Evolutionary conservation across 345 rosid genomes (phyloP).

Genomic region (Noccaea bulbosa): DNA sequence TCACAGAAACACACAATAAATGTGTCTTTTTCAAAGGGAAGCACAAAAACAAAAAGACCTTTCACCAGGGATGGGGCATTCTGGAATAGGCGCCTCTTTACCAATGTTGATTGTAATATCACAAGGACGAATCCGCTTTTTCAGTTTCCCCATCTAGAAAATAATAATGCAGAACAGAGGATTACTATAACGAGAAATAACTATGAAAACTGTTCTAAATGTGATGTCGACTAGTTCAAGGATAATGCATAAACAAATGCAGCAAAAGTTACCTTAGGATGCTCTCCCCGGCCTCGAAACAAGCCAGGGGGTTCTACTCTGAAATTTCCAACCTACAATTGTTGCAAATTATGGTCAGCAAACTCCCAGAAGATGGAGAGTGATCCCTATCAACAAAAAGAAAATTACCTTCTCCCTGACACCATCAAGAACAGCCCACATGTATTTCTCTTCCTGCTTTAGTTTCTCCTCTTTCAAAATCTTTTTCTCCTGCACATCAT

Average conservation of each 20-base stretch:
- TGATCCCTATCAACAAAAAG: constrained; percentile 30
- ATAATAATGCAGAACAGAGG: constrained; percentile 13
- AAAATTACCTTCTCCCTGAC: constrained; percentile 84
- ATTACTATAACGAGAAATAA: constrained; percentile 24
- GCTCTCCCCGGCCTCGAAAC: constrained; percentile 99
- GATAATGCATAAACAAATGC: constrained; percentile 15
- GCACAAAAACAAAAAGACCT: constrained; percentile 51
- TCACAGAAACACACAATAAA: constrained; percentile 1
- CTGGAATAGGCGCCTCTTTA: constrained; percentile 79
- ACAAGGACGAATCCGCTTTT: constrained; percentile 81
- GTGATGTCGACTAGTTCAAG: constrained; percentile 18
- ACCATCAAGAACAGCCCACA: constrained; percentile 99
- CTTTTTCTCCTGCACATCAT: constrained; percentile 80
- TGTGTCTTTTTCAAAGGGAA: constrained; percentile 3
- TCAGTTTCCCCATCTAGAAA: constrained; percentile 96
- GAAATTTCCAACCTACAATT: constrained; percentile 91
- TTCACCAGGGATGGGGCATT: constrained; percentile 95
- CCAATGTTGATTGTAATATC: constrained; percentile 98
- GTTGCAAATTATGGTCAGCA: constrained; percentile 14
- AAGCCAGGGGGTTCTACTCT: constrained; percentile 99
- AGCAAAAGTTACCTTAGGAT: constrained; percentile 75
- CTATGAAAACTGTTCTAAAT: neutral
- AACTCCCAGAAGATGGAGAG: constrained; percentile 8
- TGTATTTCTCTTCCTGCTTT: constrained; percentile 90
- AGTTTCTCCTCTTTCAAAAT: constrained; percentile 84